These are phyloP conservation scores for Camellia lanceoleosa DNA, from an alignment of 148 eudicot genomes.

Conservation along the genomic window DNA sequence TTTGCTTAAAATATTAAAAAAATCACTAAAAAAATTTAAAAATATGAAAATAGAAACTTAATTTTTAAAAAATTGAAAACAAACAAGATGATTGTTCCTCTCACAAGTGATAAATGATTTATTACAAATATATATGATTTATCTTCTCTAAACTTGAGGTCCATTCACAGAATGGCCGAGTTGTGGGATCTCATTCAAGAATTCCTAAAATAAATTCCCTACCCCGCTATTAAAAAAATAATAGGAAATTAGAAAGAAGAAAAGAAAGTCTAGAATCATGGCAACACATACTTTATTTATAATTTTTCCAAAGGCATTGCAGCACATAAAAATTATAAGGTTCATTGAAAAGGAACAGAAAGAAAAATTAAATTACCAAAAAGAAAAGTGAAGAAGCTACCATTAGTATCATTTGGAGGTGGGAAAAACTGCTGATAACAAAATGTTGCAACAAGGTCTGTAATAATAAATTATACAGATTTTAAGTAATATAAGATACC, in stretches of 20 bases:
- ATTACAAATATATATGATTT: too few species aligned
- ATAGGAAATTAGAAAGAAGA: too few species aligned
- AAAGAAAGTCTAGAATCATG: too few species aligned
- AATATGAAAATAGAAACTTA: too few species aligned
- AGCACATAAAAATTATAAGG: not conserved
- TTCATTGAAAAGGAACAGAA: not conserved
- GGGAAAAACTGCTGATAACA: constrained; percentile 91
- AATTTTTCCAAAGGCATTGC: not conserved
- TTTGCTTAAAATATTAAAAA: too few species aligned
- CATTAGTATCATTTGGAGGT: constrained; percentile 52
- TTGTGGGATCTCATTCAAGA: not conserved
- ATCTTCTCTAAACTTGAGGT: not conserved
- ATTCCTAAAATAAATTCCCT: not conserved
- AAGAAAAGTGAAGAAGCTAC: constrained; percentile 25
- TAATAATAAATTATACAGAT: not conserved
- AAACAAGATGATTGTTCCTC: too few species aligned
- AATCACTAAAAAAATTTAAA: too few species aligned
- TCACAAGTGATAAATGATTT: too few species aligned
- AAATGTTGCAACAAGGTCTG: constrained; percentile 59
- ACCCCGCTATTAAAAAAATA: too few species aligned
- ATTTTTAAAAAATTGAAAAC: too few species aligned
- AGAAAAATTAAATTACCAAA: not conserved
- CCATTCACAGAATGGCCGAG: not conserved
- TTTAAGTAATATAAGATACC: not conserved
- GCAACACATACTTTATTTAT: too few species aligned